These are phyloP conservation scores for Cladosporium sp. DNA, from an alignment of 2,329 filamentous ascomycete species.

Conservation along the genomic window DNA sequence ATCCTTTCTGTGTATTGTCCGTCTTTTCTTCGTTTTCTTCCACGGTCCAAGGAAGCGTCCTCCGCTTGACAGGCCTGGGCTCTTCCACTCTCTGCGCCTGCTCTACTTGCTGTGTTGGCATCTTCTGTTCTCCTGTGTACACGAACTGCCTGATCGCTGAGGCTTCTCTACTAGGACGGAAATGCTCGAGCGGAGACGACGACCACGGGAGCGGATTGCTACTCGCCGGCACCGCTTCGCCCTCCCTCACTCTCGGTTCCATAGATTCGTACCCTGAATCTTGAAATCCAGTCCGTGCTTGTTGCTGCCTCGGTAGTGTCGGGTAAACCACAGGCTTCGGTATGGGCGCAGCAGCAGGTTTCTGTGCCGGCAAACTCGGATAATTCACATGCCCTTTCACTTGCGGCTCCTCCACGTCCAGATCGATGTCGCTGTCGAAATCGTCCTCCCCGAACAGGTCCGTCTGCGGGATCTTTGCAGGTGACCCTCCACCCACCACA, in stretches of 20 bases:
- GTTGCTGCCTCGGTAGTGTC: slow-evolving; percentile 25
- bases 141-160: slow-evolving; percentile 6
- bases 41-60: slow-evolving; percentile 58
- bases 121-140: background rate
- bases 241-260: slow-evolving; percentile 29
- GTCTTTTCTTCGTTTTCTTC: slow-evolving; percentile 15
- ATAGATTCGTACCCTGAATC: slow-evolving; percentile 26
- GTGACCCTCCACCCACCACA: slow-evolving; percentile 38
- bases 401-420: slow-evolving; percentile 63
- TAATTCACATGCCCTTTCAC: slow-evolving; percentile 42
- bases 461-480: slow-evolving; percentile 23
- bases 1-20: slow-evolving; percentile 6
- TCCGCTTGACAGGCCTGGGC: slow-evolving; percentile 52
- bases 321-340: slow-evolving; percentile 24
- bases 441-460: slow-evolving; percentile 63
- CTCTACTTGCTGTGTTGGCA: slow-evolving; percentile 11
- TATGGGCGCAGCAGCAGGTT: slow-evolving; percentile 5
- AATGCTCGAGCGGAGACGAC: slow-evolving; percentile 40
- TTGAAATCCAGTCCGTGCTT: slow-evolving; percentile 15
- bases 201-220: slow-evolving; percentile 69
- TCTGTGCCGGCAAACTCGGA: slow-evolving; percentile 35
- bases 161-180: slow-evolving; percentile 12
- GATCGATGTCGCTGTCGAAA: slow-evolving; percentile 77
- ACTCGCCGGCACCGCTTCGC: slow-evolving; percentile 41
- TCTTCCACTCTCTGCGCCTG: slow-evolving; percentile 17